Base-by-base conservation (phyloP, 2,329 filamentous ascomycete species). In the Calonectria hongkongensis region DNA sequence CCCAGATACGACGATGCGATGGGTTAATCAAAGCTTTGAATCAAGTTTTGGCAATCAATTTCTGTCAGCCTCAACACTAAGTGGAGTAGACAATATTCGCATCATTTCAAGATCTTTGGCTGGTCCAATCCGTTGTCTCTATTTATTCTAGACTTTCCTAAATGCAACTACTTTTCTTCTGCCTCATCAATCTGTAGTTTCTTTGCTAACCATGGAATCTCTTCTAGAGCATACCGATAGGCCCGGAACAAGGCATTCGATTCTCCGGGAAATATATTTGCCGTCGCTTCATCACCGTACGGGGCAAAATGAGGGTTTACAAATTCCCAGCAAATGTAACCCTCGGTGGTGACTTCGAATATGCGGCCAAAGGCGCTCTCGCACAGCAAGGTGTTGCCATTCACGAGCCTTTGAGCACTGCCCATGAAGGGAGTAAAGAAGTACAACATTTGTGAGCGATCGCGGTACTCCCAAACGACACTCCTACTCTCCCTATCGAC, bases 381-480 rank as follows among this genome's bases (percentile, higher is more conserved):
- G 0, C 80, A 82, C 0, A 82, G 28, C 0, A 82, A 16, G 0
- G 79, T 82, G 39, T 82, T 82, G 1, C 79, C 79, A 15, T 82
- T 82, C 0, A 69, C 66, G 0, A 82, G 64, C 9, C 80, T 73
- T 71, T 82, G 81, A 0, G 80, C 80, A 48, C 80, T 81, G 0
- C 79, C 80, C 81, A 81, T 81, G 39, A 82, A 82, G 0, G 80
- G 81, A 0, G 80, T 82, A 28, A 81, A 82, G 66, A 82, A 82
- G 67, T 77, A 79, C 16, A 78, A 71, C 75, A 80, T 80, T 66
- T 80, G 79, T 4, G 79, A 79, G 4, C 73, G 72, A 36, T 82
- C 81, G 0, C 80, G 76, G 27, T 82, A 82, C 68, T 82, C 79
- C 80, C 80, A 81, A 4, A 80, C 77, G 45, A 82, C 76, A 2